Evolutionary conservation across 495 filamentous ascomycete species (phyloP).

Genomic region (Talaromyces borbonicus): DNA sequence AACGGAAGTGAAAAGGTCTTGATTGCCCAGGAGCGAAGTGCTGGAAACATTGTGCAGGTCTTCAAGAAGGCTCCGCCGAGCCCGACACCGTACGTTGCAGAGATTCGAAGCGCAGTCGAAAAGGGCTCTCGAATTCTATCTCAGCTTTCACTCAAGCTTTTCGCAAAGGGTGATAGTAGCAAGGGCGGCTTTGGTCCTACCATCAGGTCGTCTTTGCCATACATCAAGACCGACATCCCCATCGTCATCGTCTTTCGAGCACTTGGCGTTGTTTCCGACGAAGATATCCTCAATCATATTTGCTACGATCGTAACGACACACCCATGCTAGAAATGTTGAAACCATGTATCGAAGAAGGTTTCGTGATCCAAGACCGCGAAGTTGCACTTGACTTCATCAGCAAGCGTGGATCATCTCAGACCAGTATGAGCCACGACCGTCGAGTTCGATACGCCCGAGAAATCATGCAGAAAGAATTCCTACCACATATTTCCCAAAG

Average conservation of each 20-base stretch:
- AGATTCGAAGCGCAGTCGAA: constrained; percentile 92
- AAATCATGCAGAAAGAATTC: constrained; percentile 94
- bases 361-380: constrained; percentile 94
- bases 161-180: constrained; percentile 66
- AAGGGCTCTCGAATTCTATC: constrained; percentile 92
- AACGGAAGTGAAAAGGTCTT: constrained; percentile 99
- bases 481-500: constrained; percentile 92
- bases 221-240: constrained; percentile 87
- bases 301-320: constrained; percentile 92
- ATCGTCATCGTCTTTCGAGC: constrained; percentile 93
- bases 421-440: constrained; percentile 65
- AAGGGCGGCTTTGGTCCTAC: constrained; percentile 77
- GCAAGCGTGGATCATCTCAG: constrained; percentile 71
- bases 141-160: constrained; percentile 77
- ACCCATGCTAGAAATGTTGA: constrained; percentile 94
- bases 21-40: constrained; percentile 94
- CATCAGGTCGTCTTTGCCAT: constrained; percentile 80
- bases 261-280: constrained; percentile 90
- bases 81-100: constrained; percentile 81
- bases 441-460: constrained; percentile 81
- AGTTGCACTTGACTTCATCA: constrained; percentile 92
- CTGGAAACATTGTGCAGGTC: constrained; percentile 96
- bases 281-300: constrained; percentile 95
- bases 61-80: constrained; percentile 92
- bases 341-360: constrained; percentile 92